These are phyloP conservation scores for Coccomyxa sp. DNA, from an alignment of 139 green algal genomes.

Conservation along the genomic window DNA sequence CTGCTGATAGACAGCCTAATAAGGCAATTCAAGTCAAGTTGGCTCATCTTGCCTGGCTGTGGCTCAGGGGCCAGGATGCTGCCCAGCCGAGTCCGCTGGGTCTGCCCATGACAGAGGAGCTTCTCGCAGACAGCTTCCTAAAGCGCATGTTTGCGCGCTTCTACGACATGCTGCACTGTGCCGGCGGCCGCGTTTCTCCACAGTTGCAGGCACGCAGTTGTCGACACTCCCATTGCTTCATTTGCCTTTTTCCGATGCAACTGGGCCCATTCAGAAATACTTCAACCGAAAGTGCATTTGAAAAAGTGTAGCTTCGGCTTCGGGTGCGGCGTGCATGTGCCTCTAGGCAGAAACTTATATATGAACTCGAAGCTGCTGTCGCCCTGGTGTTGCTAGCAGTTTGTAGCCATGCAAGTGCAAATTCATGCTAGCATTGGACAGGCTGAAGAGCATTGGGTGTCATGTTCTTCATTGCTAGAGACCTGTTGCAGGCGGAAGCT, in stretches of 20 bases:
- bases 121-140: conserved; percentile 61
- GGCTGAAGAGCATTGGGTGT: neutral
- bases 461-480: neutral
- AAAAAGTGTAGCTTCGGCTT: too few species aligned
- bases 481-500: neutral
- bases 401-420: neutral
- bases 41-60: neutral
- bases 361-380: neutral
- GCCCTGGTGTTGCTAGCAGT: neutral
- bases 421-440: neutral
- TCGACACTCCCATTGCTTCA: neutral
- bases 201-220: neutral
- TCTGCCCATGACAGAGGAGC: conserved; percentile 43
- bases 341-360: too few species aligned
- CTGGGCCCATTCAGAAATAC: too few species aligned
- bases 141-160: conserved; percentile 35
- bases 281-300: too few species aligned
- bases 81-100: conserved; percentile 17
- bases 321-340: too few species aligned
- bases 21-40: neutral
- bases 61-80: neutral
- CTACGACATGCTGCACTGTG: conserved; percentile 35
- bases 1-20: neutral
- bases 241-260: too few species aligned
- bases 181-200: neutral